These are phyloP conservation scores for Populus deltoides DNA, from an alignment of 345 rosid genomes.

Conservation along the genomic window DNA sequence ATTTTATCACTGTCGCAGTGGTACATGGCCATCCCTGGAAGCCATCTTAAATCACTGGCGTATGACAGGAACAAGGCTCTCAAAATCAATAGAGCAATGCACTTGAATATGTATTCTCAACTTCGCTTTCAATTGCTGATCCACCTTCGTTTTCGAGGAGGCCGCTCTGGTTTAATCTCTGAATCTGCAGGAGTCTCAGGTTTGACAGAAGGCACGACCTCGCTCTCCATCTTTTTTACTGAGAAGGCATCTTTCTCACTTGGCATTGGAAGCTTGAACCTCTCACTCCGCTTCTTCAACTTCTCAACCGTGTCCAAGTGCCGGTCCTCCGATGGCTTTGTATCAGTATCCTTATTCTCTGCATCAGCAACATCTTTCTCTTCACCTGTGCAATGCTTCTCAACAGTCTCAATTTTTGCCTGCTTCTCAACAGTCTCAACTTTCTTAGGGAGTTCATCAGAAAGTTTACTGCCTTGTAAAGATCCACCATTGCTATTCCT, in stretches of 20 bases:
- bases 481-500: slow-evolving; percentile 40
- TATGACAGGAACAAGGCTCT: background rate
- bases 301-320: slow-evolving; percentile 92
- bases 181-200: slow-evolving; percentile 50
- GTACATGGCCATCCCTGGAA: slow-evolving; percentile 19
- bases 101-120: background rate
- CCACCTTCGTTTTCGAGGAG: slow-evolving; percentile 91
- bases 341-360: slow-evolving; percentile 55
- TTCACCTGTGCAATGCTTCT: slow-evolving; percentile 40
- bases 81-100: slow-evolving; percentile 2
- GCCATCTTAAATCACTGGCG: slow-evolving; percentile 8
- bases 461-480: slow-evolving; percentile 34
- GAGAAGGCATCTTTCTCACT: slow-evolving; percentile 56
- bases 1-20: slow-evolving; percentile 6
- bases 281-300: slow-evolving; percentile 95
- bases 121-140: slow-evolving; percentile 46
- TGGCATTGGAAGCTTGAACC: slow-evolving; percentile 95
- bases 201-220: slow-evolving; percentile 50
- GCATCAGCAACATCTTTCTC: slow-evolving; percentile 42
- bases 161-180: slow-evolving; percentile 86
- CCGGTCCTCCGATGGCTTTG: slow-evolving; percentile 55
- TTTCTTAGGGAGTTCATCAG: slow-evolving; percentile 35
- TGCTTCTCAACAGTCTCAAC: slow-evolving; percentile 40
- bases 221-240: slow-evolving; percentile 64
- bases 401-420: slow-evolving; percentile 33